These are phyloP conservation scores for Elongisporangium senticosum DNA, from an alignment of 352 stramenopile species.

Conservation along the genomic window DNA sequence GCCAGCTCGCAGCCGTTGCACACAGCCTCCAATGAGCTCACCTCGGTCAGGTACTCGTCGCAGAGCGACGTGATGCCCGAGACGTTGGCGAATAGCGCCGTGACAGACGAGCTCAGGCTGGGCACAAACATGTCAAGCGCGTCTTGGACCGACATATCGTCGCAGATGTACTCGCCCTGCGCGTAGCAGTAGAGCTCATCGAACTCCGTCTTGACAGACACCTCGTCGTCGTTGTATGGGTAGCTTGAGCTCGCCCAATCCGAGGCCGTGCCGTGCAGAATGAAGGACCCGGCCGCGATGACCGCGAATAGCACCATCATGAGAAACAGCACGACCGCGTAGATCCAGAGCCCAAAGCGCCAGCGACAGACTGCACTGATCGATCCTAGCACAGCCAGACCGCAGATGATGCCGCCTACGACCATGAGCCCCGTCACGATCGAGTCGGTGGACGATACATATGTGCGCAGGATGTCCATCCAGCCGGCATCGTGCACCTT, in stretches of 20 bases:
- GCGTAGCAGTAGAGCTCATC: slow-evolving; percentile 70
- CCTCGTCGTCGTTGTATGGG: slow-evolving; percentile 40
- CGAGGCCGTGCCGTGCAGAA: slow-evolving; percentile 28
- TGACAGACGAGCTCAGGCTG: slow-evolving; percentile 23
- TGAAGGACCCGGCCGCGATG: slow-evolving; percentile 39
- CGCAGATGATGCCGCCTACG: slow-evolving; percentile 48
- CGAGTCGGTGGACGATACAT: slow-evolving; percentile 38
- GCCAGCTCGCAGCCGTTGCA: slow-evolving; percentile 47
- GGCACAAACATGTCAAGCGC: slow-evolving; percentile 49
- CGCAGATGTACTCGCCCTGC: slow-evolving; percentile 69
- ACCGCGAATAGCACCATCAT: slow-evolving; percentile 46
- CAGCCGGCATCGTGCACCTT: slow-evolving; percentile 39
- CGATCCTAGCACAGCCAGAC: slow-evolving; percentile 48
- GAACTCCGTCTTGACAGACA: slow-evolving; percentile 49
- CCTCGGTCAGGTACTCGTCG: slow-evolving; percentile 25
- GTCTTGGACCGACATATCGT: slow-evolving; percentile 43
- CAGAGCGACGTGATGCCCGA: slow-evolving; percentile 60
- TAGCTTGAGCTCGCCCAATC: slow-evolving; percentile 45
- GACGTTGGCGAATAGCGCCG: slow-evolving; percentile 28
- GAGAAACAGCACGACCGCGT: slow-evolving; percentile 43
- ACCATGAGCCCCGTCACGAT: slow-evolving; percentile 46
- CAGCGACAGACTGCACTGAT: slow-evolving; percentile 55
- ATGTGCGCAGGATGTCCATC: slow-evolving; percentile 54
- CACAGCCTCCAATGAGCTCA: slow-evolving; percentile 32
- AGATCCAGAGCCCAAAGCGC: slow-evolving; percentile 49